These are phyloP conservation scores for Massarina eburnea DNA, from an alignment of 2,329 filamentous ascomycete genomes.

Conservation along the genomic window DNA sequence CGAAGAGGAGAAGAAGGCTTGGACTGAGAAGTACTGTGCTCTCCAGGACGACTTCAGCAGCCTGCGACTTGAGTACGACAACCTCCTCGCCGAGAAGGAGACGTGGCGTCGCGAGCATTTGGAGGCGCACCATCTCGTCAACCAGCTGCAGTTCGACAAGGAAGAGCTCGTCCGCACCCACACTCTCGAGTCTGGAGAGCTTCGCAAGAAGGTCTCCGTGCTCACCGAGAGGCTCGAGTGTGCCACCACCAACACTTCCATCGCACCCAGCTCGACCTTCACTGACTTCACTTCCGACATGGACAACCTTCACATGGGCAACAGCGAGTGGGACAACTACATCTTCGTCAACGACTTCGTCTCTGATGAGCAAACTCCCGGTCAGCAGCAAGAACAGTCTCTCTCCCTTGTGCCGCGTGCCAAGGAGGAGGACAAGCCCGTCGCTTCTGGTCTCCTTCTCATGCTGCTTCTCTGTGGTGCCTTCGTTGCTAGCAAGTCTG, in stretches of 20 bases:
- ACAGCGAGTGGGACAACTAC: conserved; percentile 76
- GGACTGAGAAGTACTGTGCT: conserved; percentile 71
- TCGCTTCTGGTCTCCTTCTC: conserved; percentile 80
- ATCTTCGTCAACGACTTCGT: conserved; percentile 73
- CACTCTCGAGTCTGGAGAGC: conserved; percentile 85
- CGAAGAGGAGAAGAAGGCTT: conserved; percentile 95
- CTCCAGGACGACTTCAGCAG: conserved; percentile 76
- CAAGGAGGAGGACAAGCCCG: conserved; percentile 57
- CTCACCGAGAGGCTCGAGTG: conserved; percentile 72
- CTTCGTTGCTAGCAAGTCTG: conserved; percentile 87
- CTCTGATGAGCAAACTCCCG: conserved; percentile 53
- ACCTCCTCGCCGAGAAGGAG: conserved; percentile 57
- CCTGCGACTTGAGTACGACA: conserved; percentile 63
- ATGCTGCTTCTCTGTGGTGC: conserved; percentile 97
- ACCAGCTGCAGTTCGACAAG: conserved; percentile 79
- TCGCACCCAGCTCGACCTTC: conserved; percentile 63
- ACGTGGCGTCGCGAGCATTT: conserved; percentile 73
- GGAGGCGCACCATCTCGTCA: conserved; percentile 72
- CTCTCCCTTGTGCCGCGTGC: conserved; percentile 47
- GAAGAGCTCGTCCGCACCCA: conserved; percentile 86
- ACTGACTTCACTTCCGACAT: conserved; percentile 76
- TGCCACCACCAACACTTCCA: conserved; percentile 48
- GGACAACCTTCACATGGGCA: conserved; percentile 79
- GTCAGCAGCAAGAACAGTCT: conserved; percentile 32
- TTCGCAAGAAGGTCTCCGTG: conserved; percentile 88